Evolutionary conservation across 1,284 basidiomycete species (phyloP).

Genomic region (Ustilago trichophora): DNA sequence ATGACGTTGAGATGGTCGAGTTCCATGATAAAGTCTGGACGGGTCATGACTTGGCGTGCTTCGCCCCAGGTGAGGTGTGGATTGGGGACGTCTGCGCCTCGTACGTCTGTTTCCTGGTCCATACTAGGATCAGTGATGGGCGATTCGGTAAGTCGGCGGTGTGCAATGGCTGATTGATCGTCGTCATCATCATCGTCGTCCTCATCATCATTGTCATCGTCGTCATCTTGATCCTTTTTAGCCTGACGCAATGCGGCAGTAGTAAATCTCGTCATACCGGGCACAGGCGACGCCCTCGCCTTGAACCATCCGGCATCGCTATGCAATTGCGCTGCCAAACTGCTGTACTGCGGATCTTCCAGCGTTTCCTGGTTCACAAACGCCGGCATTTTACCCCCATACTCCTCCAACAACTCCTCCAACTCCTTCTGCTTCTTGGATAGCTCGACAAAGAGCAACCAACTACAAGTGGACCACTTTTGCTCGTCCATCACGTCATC

Average conservation of each 20-base stretch:
- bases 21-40: slow-evolving; percentile 57
- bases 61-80: slow-evolving; percentile 62
- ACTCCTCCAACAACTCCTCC: slow-evolving; percentile 42
- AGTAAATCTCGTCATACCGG: slow-evolving; percentile 34
- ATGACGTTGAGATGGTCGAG: slow-evolving; percentile 58
- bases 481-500: slow-evolving; percentile 65
- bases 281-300: slow-evolving; percentile 30
- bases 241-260: not conserved
- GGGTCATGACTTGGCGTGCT: slow-evolving; percentile 60
- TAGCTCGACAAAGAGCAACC: slow-evolving; percentile 59
- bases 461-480: slow-evolving; percentile 63
- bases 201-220: slow-evolving; percentile 14
- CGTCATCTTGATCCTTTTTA: too few species aligned
- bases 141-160: slow-evolving; percentile 38
- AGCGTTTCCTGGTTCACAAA: slow-evolving; percentile 35
- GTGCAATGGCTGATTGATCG: slow-evolving; percentile 11
- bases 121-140: slow-evolving; percentile 46
- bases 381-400: slow-evolving; percentile 26
- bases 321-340: slow-evolving; percentile 41
- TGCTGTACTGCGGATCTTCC: slow-evolving; percentile 41
- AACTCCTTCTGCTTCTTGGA: slow-evolving; percentile 52
- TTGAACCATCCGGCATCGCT: slow-evolving; percentile 46
- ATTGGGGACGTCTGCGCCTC: slow-evolving; percentile 55
- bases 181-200: slow-evolving; percentile 47
- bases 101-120: slow-evolving; percentile 47